phyloP scores from a whole-genome alignment of 2,329 filamentous ascomycete species.

The Rhexocercosporidium sp. region DNA sequence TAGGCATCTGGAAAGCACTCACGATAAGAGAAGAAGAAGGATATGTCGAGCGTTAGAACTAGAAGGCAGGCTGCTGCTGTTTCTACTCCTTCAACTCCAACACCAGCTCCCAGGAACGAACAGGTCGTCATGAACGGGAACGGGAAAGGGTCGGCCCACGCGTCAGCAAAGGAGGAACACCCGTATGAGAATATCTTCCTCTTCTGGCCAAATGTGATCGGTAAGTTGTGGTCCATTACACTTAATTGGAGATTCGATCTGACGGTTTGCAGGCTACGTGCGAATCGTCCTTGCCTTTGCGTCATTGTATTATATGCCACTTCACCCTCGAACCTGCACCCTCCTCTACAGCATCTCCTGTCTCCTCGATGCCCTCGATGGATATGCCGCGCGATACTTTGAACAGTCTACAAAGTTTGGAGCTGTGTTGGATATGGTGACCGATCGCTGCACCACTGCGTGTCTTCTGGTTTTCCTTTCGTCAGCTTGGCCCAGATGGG shows the following conservation, averaged over 20 bases:
- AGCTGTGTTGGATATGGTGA: slow-evolving; percentile 98
- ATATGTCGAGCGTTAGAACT: slow-evolving; percentile 42
- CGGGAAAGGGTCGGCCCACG: slow-evolving; percentile 51
- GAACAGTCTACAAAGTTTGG: slow-evolving; percentile 95
- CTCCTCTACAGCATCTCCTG: slow-evolving; percentile 92
- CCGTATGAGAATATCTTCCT: slow-evolving; percentile 77
- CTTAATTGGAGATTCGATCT: slow-evolving; percentile 21
- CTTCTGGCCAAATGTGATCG: slow-evolving; percentile 83
- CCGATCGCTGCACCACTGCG: slow-evolving; percentile 94
- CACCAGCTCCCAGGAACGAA: slow-evolving; percentile 32
- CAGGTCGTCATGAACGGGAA: slow-evolving; percentile 51
- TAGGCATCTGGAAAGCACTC: slow-evolving; percentile 7
- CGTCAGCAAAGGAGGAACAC: slow-evolving; percentile 44
- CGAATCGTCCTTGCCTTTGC: slow-evolving; percentile 83
- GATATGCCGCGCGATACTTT: slow-evolving; percentile 84
- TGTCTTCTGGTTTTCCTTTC: slow-evolving; percentile 94
- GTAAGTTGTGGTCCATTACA: slow-evolving; percentile 50
- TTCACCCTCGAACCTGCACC: slow-evolving; percentile 95
- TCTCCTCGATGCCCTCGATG: slow-evolving; percentile 92
- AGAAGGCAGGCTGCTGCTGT: slow-evolving; percentile 40
- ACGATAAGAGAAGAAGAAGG: slow-evolving; percentile 15
- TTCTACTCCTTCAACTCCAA: slow-evolving; percentile 38
- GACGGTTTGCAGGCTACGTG: slow-evolving; percentile 65
- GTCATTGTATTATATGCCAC: slow-evolving; percentile 98
- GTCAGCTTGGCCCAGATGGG: slow-evolving; percentile 92